Base-by-base conservation (phyloP, 257 asterid species). In the Leonotis leonurus region DNA sequence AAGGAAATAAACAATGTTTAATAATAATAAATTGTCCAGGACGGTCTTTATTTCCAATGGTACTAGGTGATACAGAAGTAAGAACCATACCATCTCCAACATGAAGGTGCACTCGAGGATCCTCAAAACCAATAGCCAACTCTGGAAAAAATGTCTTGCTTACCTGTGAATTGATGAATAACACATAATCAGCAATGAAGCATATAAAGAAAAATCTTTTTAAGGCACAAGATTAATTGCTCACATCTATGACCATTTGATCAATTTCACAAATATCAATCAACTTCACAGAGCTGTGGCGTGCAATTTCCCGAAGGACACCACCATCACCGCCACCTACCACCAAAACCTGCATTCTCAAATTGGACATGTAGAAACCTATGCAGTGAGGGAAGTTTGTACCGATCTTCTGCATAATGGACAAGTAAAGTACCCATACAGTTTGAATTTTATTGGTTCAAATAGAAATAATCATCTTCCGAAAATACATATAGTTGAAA, bases 271-370 rank as follows among this genome's bases (percentile, higher is more conserved):
- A 93, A 57, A 93, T 93, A 76, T 93, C 97, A 63, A 93, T 93
- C 67, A 7, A 67, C 75, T 87, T 87, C 77, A 93, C 96, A 57
- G 99, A 87, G 77, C 79, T 76, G 73, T 93, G 97, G 56, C 97
- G 97, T 52, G 91, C 75, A 77, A 93, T 77, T 78, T 93, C 99
- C 72, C 95, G 77, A 56, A 89, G 95, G 71, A 93, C 99, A 36
- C 99, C 99, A 70, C 97, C 99, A 73, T 93, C 99, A 77, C 99
- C 99, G 14, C 99, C 99, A 57, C 99, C 99, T 17, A 93, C 95
- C 63, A 93, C 99, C 78, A 93, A 80, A 79, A 93, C 97, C 97
- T 93, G 86, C 73, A 63, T 55, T 45, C 69, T 32, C 30, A 74
- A 56, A 56, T 30, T 30, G 21, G 51, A 43, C 8, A 11, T 44